Evolutionary conservation across 169 alveolate genomes (phyloP), one percentile per base, ranked within the genome.

Genomic region (Plasmodium ovale): DNA sequence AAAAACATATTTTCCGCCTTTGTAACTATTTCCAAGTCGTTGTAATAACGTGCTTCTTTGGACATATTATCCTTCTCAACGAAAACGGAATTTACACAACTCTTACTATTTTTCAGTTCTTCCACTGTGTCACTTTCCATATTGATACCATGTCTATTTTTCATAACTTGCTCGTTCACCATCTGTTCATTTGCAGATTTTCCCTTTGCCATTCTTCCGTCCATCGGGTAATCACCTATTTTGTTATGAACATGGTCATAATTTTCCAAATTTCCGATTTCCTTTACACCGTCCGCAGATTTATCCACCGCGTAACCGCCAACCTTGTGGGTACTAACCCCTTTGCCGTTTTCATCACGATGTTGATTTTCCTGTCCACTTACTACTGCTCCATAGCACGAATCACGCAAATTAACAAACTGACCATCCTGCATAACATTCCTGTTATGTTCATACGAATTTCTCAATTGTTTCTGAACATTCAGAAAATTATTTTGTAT

Each of bases 1-100:
- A 64, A 42, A 5, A 27, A n/a, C 79, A 77, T 62, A 47, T 77
- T 77, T 35, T 77, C 70, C 16, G 39, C 25, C 12, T 60, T 44
- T 54, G 6, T n/a, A n/a, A 64, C 37, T 16, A 77, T 77, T 21
- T 44, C 59, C 16, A 56, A 0, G 27, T 73, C 87, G 12, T 37
- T 56, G 25, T 23, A 51, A 5, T 72, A 9, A 19, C 21, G 64
- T 14, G 60, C 35, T 39, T 5, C 1, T 23, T 47, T 3, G n/a
- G 1, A n/a, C 16, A 68, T 21, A 44, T 12, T 53, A 53, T 68
- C 23, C 23, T 56, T 4, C 3, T 31, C 37, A n/a, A n/a, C n/a
- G n/a, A n/a, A n/a, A n/a, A n/a, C n/a, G n/a, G n/a, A n/a, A 60
- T 27, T 56, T 4, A 56, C 23, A 19, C 29, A 25, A 19, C 25